Conservation (phyloP, 352 stramenopile species). For the Phytophthora palmivora region DNA sequence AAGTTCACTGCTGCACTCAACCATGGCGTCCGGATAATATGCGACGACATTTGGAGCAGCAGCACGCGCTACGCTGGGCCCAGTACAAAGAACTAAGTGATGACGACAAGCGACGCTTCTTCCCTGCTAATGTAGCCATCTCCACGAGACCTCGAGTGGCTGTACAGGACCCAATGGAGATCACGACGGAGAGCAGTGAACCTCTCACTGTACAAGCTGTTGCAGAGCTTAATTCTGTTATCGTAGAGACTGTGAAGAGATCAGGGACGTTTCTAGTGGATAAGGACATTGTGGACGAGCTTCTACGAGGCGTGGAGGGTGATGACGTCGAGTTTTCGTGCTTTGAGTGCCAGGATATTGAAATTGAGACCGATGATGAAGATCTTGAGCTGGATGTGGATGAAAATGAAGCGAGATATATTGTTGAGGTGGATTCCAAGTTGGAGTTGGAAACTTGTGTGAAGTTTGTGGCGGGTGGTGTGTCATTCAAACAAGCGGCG, state of each 20-base stretch:
- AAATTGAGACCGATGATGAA: slow-evolving; percentile 15
- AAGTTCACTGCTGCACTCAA: slow-evolving; percentile 32
- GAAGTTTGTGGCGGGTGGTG: slow-evolving; percentile 19
- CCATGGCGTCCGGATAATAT: slow-evolving; percentile 45
- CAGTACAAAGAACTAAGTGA: slow-evolving; percentile 26
- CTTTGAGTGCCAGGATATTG: slow-evolving; percentile 21
- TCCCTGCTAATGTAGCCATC: slow-evolving; percentile 22
- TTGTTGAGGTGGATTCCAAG: slow-evolving; percentile 10
- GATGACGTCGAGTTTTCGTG: slow-evolving; percentile 1
- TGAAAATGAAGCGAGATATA: slow-evolving; percentile 25
- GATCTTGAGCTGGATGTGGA: slow-evolving; percentile 23
- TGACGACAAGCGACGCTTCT: slow-evolving; percentile 30
- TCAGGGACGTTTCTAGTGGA: slow-evolving; percentile 23
- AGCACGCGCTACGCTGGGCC: slow-evolving; percentile 29
- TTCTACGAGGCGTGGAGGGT: slow-evolving; percentile 4
- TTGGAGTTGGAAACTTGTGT: slow-evolving; percentile 20
- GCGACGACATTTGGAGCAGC: slow-evolving; percentile 37
- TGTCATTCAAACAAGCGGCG: slow-evolving; percentile 30
- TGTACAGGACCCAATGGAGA: not conserved
- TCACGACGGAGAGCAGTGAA: not conserved
- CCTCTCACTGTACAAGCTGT: not conserved
- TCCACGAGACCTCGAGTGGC: slow-evolving; percentile 1
- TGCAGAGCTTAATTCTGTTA: slow-evolving; percentile 4
- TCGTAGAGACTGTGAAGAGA: not conserved
- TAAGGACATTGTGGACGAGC: slow-evolving; percentile 22